Evolutionary conservation across 2,329 filamentous ascomycete species (phyloP), one percentile per base, ranked within the genome.

Genomic region (Pseudonectria foliicola): DNA sequence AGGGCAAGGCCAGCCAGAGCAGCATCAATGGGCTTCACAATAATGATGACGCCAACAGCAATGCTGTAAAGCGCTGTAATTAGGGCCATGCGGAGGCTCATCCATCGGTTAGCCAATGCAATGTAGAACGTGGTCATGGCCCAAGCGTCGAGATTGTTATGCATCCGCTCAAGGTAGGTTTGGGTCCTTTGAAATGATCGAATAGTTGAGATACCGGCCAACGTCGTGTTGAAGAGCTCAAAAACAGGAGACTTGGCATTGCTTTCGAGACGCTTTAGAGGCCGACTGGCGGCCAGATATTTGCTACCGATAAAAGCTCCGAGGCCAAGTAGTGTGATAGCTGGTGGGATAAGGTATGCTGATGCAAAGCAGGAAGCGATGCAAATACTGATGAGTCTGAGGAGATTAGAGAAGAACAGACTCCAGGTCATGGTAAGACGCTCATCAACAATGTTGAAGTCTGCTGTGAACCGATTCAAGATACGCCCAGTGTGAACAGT

Each of bases 231-330:
- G 49, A 90, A 89, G 42, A 85, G 78, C 55, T 90, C 85, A 48
- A 87, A 89, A 1, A 90, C 77, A 0, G 85, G 85, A 0, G 80
- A 85, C 57, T 87, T 89, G 36, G 77, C 74, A 3, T 73, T 85
- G 44, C 80, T 85, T 56, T 90, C 85, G 1, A 90, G 70, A 5
- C 85, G 71, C 61, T 89, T 90, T 41, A 83, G 70, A 23, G 87
- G 83, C 26, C 85, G 70, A 0, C 84, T 83, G 1, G 74, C 83
- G n/a, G 71, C 62, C 5, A 92, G 68, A 51, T 85, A 92, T 25
- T 64, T 65, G 3, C 68, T 51, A 1, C 77, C 80, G 36, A 79
- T 72, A 40, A 73, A 58, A n/a, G 74, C 52, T 42, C 73, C 80
- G 8, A 80, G 56, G 1, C 61, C 43, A 1, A 87, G 61, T 2